phyloP scores from a whole-genome alignment of 208 protist genomes.

The Leishmania amazonensis region DNA sequence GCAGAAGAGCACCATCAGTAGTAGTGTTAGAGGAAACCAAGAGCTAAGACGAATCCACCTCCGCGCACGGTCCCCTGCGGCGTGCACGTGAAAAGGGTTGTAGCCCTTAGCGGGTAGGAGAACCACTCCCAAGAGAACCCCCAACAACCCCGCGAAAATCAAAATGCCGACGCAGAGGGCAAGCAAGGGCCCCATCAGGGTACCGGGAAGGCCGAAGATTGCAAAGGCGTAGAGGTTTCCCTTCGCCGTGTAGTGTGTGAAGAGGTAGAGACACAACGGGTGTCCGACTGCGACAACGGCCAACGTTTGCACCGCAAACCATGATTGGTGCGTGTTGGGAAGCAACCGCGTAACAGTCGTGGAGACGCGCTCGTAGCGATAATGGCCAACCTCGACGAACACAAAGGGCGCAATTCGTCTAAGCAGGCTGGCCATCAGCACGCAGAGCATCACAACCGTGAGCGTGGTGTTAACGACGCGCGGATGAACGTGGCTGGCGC shows the following conservation, averaged over 20 bases:
- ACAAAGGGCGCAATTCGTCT: constrained; percentile 19
- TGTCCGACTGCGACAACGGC: constrained; percentile 12
- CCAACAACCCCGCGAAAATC: constrained; percentile 14
- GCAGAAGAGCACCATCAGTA: constrained; percentile 24
- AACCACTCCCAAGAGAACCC: constrained; percentile 2
- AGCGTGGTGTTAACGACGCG: not conserved
- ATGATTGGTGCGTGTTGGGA: constrained; percentile 27
- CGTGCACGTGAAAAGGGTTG: constrained; percentile 17
- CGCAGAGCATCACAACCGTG: not conserved
- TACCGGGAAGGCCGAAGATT: constrained; percentile 11
- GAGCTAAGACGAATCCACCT: constrained; percentile 14
- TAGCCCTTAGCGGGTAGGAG: constrained; percentile 14
- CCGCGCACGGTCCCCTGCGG: constrained; percentile 10
- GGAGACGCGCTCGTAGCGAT: constrained; percentile 27
- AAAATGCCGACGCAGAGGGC: constrained; percentile 14
- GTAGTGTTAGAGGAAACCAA: constrained; percentile 21
- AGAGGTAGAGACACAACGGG: constrained; percentile 26
- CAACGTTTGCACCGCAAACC: constrained; percentile 25
- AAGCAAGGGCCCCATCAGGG: constrained; percentile 2
- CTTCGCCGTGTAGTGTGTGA: constrained; percentile 20
- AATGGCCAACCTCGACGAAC: constrained; percentile 18
- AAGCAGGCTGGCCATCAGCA: constrained; percentile 25
- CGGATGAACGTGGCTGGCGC: not conserved
- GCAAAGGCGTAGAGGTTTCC: constrained; percentile 25
- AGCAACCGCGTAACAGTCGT: constrained; percentile 19